Evolutionary conservation across 768 basidiomycete species (phyloP).

Genomic region (Rossbeevera mucosa): DNA sequence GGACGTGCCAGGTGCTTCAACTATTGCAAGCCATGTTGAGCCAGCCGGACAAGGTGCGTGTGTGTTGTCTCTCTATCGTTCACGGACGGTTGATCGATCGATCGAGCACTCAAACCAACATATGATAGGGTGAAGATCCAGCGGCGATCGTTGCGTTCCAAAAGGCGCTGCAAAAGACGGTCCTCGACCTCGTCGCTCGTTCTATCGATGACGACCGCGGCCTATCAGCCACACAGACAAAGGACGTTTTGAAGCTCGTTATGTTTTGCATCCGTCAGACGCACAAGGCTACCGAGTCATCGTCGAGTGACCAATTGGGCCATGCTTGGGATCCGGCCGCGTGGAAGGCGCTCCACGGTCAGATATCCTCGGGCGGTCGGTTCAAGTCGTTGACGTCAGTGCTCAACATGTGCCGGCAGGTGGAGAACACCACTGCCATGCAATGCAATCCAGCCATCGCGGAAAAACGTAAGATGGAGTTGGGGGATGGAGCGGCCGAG

Average conservation of each 20-base stretch:
- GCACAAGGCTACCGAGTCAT: constrained; percentile 38
- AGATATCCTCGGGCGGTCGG: constrained; percentile 48
- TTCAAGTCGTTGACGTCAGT: constrained; percentile 63
- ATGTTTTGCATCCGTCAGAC: constrained; percentile 63
- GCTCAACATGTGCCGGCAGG: constrained; percentile 60
- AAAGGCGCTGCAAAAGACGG: constrained; percentile 40
- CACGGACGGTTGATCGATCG: neutral
- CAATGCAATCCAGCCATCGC: constrained; percentile 5
- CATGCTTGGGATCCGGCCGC: constrained; percentile 55
- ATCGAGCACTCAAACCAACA: constrained; percentile 9
- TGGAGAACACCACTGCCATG: constrained; percentile 31
- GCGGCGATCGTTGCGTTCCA: constrained; percentile 46
- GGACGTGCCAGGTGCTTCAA: constrained; percentile 69
- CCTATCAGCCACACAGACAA: constrained; percentile 62
- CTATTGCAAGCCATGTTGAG: constrained; percentile 62
- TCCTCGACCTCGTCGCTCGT: constrained; percentile 45
- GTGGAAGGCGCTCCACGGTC: constrained; percentile 50
- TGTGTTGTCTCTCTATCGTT: neutral
- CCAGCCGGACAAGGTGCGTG: constrained; percentile 32
- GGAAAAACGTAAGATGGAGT: constrained; percentile 38
- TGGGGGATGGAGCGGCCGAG: constrained; percentile 22
- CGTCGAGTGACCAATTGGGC: constrained; percentile 17
- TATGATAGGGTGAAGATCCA: constrained; percentile 30
- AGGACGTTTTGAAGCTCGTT: constrained; percentile 73
- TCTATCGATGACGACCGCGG: constrained; percentile 45